A percentile compares a stretch with the other conserved stretches of the same genome.
Evolutionary conservation across 345 rosid genomes (phyloP).

Genomic region (Xanthoceras sorbifolium): DNA sequence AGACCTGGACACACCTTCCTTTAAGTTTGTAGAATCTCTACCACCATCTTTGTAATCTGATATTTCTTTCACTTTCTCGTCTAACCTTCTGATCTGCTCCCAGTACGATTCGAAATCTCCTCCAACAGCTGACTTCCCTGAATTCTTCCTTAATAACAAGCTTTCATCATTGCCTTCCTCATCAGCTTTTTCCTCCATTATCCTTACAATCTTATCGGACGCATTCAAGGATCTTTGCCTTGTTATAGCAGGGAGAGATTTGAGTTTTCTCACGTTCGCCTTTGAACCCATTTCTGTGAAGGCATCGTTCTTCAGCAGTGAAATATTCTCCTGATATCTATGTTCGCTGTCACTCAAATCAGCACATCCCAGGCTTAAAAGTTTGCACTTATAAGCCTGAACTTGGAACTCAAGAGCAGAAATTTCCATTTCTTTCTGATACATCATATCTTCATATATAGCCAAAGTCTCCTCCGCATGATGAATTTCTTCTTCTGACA

Average conservation of each 20-base stretch:
- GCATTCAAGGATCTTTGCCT: slow-evolving; percentile 16
- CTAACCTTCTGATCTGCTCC: slow-evolving; percentile 64
- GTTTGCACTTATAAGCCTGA: slow-evolving; percentile 69
- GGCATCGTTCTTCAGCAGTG: slow-evolving; percentile 36
- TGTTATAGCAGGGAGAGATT: slow-evolving; percentile 38
- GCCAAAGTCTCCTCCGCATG: slow-evolving; percentile 81
- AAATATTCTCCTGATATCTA: slow-evolving; percentile 46
- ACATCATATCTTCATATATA: slow-evolving; percentile 68
- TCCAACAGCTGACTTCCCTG: slow-evolving; percentile 21
- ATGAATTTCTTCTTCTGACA: slow-evolving; percentile 78
- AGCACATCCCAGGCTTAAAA: slow-evolving; percentile 65
- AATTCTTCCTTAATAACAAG: slow-evolving; percentile 38
- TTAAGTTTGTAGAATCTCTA: slow-evolving; percentile 33
- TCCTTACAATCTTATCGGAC: slow-evolving; percentile 18
- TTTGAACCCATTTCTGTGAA: slow-evolving; percentile 27
- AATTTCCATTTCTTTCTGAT: slow-evolving; percentile 84
- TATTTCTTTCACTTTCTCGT: slow-evolving; percentile 51
- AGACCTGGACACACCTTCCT: slow-evolving; percentile 41
- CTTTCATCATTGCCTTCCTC: slow-evolving; percentile 30
- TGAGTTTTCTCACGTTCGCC: slow-evolving; percentile 33
- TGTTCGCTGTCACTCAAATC: slow-evolving; percentile 53
- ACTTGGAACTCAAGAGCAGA: slow-evolving; percentile 83
- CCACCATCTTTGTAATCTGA: slow-evolving; percentile 39
- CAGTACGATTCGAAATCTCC: slow-evolving; percentile 50
- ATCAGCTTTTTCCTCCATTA: slow-evolving; percentile 26